Evolutionary conservation across 495 filamentous ascomycete genomes (phyloP).

Genomic region (Xylaria scruposa): DNA sequence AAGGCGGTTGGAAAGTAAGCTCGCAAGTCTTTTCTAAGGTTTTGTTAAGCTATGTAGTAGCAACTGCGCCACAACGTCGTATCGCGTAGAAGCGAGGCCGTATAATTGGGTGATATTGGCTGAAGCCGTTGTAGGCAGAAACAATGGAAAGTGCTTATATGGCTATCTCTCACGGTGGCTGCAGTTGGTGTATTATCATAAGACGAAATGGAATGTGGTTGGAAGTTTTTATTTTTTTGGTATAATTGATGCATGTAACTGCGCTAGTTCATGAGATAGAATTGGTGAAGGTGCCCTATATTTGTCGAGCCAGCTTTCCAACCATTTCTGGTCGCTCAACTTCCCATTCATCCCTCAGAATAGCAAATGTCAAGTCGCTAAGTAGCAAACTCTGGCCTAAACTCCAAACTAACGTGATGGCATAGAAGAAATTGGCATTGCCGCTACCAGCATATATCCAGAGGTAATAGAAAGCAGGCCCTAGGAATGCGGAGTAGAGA

Average conservation of each 20-base stretch:
- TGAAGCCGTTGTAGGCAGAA: too few species aligned
- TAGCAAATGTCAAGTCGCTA: conserved; percentile 84
- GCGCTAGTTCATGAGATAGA: not conserved
- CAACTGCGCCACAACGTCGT: too few species aligned
- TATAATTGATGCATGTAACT: not conserved
- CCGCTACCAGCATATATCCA: conserved; percentile 99
- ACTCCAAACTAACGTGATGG: conserved; percentile 97
- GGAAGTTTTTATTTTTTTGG: not conserved
- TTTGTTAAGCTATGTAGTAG: too few species aligned
- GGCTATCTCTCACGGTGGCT: too few species aligned
- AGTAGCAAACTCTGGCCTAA: conserved; percentile 80
- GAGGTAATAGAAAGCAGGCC: conserved; percentile 94
- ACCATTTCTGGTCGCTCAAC: conserved; percentile 86
- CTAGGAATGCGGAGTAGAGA: conserved; percentile 85
- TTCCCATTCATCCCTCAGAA: conserved; percentile 93
- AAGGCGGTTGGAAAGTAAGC: too few species aligned
- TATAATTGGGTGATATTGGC: too few species aligned
- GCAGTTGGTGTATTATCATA: too few species aligned
- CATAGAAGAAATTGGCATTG: conserved; percentile 99
- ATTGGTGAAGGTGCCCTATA: conserved; percentile 54
- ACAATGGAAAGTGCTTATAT: too few species aligned
- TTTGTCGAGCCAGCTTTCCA: conserved; percentile 84
- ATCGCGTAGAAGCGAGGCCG: too few species aligned
- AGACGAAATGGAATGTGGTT: not conserved
- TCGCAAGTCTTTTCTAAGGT: too few species aligned